Conservation (phyloP, 2,329 filamentous ascomycete species). For the Paraconiothyrium brasiliense region DNA sequence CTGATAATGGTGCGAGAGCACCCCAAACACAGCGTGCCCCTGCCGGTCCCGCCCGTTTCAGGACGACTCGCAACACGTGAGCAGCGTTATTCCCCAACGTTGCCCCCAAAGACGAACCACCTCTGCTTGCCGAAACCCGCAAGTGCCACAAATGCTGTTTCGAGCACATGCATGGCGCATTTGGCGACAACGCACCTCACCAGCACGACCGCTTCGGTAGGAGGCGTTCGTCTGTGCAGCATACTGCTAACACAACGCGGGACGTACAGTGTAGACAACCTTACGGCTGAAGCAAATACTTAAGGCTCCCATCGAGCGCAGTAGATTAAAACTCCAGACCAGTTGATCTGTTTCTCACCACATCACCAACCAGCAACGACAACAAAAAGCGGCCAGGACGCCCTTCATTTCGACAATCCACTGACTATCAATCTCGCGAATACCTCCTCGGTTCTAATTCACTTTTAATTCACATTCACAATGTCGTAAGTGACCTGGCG, state of each 20-base stretch:
- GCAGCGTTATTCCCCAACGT: slow-evolving; percentile 4
- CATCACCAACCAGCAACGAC: slow-evolving; percentile 16
- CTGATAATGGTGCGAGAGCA: slow-evolving; percentile 11
- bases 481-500: slow-evolving; percentile 39
- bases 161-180: slow-evolving; percentile 22
- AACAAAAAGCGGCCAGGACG: slow-evolving; percentile 25
- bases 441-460: background rate
- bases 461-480: slow-evolving; percentile 11
- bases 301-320: slow-evolving; percentile 33
- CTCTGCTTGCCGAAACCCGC: slow-evolving; percentile 24
- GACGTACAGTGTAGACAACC: background rate
- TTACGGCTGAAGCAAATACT: slow-evolving; percentile 25
- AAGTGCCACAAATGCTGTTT: slow-evolving; percentile 37
- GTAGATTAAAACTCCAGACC: slow-evolving; percentile 27
- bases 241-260: background rate
- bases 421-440: background rate
- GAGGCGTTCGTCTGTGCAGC: slow-evolving; percentile 10
- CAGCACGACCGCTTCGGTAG: slow-evolving; percentile 1
- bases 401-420: slow-evolving; percentile 15
- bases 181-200: slow-evolving; percentile 4
- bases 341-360: slow-evolving; percentile 38
- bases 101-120: slow-evolving; percentile 27
- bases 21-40: slow-evolving; percentile 24
- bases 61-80: slow-evolving; percentile 15
- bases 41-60: slow-evolving; percentile 21